Conservation (phyloP, 495 filamentous ascomycete genomes). For the Amphirosellinia nigrospora region DNA sequence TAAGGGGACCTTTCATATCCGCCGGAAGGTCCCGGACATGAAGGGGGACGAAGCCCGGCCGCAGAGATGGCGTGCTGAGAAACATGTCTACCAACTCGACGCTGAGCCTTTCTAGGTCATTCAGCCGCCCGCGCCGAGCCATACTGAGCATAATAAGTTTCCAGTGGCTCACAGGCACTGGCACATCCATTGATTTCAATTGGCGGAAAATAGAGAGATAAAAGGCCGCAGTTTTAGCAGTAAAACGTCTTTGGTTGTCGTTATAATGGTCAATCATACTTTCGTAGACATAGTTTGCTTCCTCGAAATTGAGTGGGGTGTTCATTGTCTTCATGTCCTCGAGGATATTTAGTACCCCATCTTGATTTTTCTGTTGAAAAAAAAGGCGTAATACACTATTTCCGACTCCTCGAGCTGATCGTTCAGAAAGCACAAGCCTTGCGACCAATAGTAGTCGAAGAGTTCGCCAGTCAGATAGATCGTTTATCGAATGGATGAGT, state of each 20-base stretch:
- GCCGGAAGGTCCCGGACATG: slow-evolving; percentile 42
- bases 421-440: slow-evolving; percentile 31
- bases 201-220: slow-evolving; percentile 37
- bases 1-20: slow-evolving; percentile 31
- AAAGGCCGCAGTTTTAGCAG: slow-evolving; percentile 27
- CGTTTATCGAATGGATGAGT: slow-evolving; percentile 33
- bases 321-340: slow-evolving; percentile 40
- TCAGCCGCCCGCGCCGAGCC: slow-evolving; percentile 34
- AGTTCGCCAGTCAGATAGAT: slow-evolving; percentile 38
- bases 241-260: slow-evolving; percentile 22
- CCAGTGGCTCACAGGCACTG: slow-evolving; percentile 36
- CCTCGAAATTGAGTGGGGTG: slow-evolving; percentile 29
- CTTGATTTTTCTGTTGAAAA: slow-evolving; percentile 29
- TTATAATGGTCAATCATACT: slow-evolving; percentile 31
- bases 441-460: slow-evolving; percentile 40
- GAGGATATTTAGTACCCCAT: slow-evolving; percentile 36
- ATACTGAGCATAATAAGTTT: slow-evolving; percentile 40
- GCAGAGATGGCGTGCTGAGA: slow-evolving; percentile 24
- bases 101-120: slow-evolving; percentile 40
- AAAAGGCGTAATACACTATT: slow-evolving; percentile 34
- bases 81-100: slow-evolving; percentile 38
- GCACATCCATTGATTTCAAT: slow-evolving; percentile 37
- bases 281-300: slow-evolving; percentile 32
- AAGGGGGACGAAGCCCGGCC: slow-evolving; percentile 32
- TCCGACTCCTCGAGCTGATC: slow-evolving; percentile 28